A percentile compares a stretch with the other conserved stretches of the same genome.
Conservation (phyloP, 805 yeast species). For the Spathaspora sp. region DNA sequence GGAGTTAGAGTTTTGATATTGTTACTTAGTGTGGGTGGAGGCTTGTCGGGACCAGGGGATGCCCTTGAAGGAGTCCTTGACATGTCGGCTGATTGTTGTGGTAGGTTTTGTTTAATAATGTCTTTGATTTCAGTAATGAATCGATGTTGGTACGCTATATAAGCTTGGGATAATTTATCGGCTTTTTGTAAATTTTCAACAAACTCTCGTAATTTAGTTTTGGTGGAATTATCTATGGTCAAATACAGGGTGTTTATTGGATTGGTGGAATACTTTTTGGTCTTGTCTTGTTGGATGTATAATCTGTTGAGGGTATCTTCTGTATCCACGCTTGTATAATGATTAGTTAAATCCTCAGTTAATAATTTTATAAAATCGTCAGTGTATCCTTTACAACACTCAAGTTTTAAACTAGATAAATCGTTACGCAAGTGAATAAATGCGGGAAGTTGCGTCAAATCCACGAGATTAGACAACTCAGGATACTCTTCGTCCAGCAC, state of each 20-base stretch:
- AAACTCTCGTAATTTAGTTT: constrained; percentile 40
- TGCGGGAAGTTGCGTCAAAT: constrained; percentile 48
- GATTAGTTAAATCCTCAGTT: constrained; percentile 57
- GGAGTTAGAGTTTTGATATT: constrained; percentile 66
- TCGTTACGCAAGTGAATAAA: constrained; percentile 47
- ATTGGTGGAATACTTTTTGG: constrained; percentile 15
- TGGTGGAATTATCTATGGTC: constrained; percentile 36
- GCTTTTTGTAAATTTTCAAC: constrained; percentile 59
- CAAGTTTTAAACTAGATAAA: constrained; percentile 52
- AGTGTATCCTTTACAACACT: constrained; percentile 67
- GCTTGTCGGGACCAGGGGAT: constrained; percentile 15
- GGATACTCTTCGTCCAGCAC: constrained; percentile 17
- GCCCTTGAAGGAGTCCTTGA: constrained; percentile 26
- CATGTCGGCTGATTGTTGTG: constrained; percentile 29
- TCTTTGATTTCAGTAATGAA: constrained; percentile 70
- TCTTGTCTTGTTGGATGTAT: constrained; percentile 22
- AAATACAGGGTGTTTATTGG: constrained; percentile 33
- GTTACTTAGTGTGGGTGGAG: constrained; percentile 22
- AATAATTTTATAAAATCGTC: constrained; percentile 53
- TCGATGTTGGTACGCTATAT: constrained; percentile 60
- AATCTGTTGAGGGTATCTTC: constrained; percentile 52
- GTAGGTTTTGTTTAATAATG: constrained; percentile 64
- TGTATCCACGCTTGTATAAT: constrained; percentile 47
- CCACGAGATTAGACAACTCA: constrained; percentile 23
- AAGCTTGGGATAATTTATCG: constrained; percentile 59